Evolutionary conservation across 2,329 filamentous ascomycete species (phyloP), one percentile per base, ranked within the genome.

Genomic region (Ascochyta pisi): DNA sequence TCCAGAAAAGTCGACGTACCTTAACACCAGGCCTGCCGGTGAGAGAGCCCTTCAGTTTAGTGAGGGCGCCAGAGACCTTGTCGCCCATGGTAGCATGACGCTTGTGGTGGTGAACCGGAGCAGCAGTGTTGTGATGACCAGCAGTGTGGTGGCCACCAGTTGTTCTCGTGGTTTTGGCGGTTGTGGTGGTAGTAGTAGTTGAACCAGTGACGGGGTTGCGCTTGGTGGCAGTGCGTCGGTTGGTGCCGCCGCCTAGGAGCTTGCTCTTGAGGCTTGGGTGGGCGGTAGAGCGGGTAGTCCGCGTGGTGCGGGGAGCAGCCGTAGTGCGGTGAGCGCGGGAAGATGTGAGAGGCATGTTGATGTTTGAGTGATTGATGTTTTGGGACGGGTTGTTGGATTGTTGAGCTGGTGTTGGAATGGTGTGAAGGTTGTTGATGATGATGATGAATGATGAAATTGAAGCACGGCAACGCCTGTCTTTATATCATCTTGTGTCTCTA

Each of bases 11-110:
- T 27, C 13, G 19, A 60, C 68, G 64, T 69, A 86, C 86, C 86
- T 93, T 93, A 62, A 89, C 77, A 23, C 87, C 90, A 2, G 89
- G 88, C 37, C 86, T 82, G 43, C 85, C 76, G 1, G 88, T 92
- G 54, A 94, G 71, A 50, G 80, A 85, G 7, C 91, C 90, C 75
- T 86, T 87, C 61, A 94, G 76, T 79, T 85, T 91, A 78, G 90
- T 81, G 73, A 94, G 79, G 0, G 89, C 90, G 16, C 91, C 91
- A 45, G 84, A 87, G 65, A 94, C 83, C 77, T 93, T 94, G 78
- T 94, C 90, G 42, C 88, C 88, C 62, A 93, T 79, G 35, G 82
- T 85, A 3, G 85, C 82, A 67, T 87, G 85, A 68, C 89, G 86
- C 72, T 85, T 84, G 50, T 91, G 89, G 71, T 89, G 87, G 58